phyloP scores from a whole-genome alignment of 1,284 basidiomycete species.

The Bjerkandera adusta region DNA sequence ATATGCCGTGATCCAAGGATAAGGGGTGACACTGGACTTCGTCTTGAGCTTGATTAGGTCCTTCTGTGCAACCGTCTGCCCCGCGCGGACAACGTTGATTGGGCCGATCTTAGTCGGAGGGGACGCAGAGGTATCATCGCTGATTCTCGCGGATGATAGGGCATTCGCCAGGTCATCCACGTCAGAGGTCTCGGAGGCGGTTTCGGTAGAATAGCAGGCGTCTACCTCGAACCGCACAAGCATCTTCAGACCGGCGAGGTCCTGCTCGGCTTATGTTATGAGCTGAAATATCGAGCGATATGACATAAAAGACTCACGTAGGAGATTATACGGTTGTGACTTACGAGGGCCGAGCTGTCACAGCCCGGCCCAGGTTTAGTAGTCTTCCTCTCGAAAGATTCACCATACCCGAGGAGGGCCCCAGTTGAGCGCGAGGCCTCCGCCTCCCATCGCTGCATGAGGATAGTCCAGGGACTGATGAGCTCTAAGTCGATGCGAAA shows the following conservation, averaged over 20 bases:
- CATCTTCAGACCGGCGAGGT: conserved; percentile 46
- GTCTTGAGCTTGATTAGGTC: conserved; percentile 41
- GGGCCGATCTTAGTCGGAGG: no score
- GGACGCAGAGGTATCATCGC: no score
- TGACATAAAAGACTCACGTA: conserved; percentile 14
- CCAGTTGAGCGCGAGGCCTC: conserved; percentile 27
- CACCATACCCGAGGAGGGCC: conserved; percentile 9
- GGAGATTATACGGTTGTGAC: conserved; percentile 17
- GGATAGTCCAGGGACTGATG: conserved; percentile 46
- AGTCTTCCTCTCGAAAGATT: conserved; percentile 14
- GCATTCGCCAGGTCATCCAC: conserved; percentile 10
- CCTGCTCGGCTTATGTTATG: conserved; percentile 28
- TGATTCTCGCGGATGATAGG: conserved; percentile 6
- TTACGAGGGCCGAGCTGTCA: conserved; percentile 8
- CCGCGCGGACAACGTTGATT: conserved; percentile 20
- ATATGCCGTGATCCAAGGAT: conserved; percentile 38
- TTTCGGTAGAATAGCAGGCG: conserved; percentile 34
- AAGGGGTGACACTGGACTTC: conserved; percentile 24
- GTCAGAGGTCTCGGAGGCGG: neutral
- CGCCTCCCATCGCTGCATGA: conserved; percentile 52
- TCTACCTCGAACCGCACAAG: conserved; percentile 52
- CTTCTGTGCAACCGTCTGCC: conserved; percentile 31
- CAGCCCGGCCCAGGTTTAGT: conserved; percentile 13
- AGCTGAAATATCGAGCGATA: neutral
- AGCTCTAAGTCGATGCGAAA: conserved; percentile 60